Percentiles rank a stretch among this genome's conserved stretches.
Conservation (phyloP, 106 monocot genomes). For the Allium cepa region DNA sequence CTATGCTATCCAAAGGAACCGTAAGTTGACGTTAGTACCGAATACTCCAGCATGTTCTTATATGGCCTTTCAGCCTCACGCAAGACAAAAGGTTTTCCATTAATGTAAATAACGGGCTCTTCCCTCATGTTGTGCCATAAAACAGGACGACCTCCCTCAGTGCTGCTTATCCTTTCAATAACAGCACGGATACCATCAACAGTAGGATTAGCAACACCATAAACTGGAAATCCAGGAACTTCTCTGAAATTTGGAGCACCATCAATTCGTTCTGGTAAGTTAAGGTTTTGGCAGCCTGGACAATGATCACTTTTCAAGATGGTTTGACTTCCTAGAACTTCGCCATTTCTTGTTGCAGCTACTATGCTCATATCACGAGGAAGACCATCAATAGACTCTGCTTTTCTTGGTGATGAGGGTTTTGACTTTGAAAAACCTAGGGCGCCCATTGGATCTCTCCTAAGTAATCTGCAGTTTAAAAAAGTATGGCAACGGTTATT, state of each 20-base stretch:
- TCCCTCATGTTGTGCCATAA: constrained; percentile 99
- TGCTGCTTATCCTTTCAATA: constrained; percentile 57
- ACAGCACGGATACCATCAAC: constrained; percentile 92
- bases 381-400: constrained; percentile 59
- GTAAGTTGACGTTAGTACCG: constrained; percentile 36
- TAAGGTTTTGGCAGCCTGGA: constrained; percentile 87
- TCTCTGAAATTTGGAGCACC: constrained; percentile 97
- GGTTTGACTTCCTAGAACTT: constrained; percentile 94
- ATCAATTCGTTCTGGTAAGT: constrained; percentile 83
- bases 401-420: constrained; percentile 45
- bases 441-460: constrained; percentile 98
- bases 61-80: constrained; percentile 97
- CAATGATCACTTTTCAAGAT: constrained; percentile 96
- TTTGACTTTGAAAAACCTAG: constrained; percentile 81
- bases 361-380: constrained; percentile 80
- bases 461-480: constrained; percentile 43
- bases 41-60: constrained; percentile 99
- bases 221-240: constrained; percentile 89
- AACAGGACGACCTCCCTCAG: constrained; percentile 52
- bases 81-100: constrained; percentile 94
- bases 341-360: constrained; percentile 83
- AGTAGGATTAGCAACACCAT: constrained; percentile 98
- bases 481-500: no score
- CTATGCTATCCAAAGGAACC: neutral
- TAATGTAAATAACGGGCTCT: constrained; percentile 98